A percentile compares a stretch with the other conserved stretches of the same genome.
Evolutionary conservation across 2,329 filamentous ascomycete genomes (phyloP).

Genomic region (Trichophyton benhamiae): DNA sequence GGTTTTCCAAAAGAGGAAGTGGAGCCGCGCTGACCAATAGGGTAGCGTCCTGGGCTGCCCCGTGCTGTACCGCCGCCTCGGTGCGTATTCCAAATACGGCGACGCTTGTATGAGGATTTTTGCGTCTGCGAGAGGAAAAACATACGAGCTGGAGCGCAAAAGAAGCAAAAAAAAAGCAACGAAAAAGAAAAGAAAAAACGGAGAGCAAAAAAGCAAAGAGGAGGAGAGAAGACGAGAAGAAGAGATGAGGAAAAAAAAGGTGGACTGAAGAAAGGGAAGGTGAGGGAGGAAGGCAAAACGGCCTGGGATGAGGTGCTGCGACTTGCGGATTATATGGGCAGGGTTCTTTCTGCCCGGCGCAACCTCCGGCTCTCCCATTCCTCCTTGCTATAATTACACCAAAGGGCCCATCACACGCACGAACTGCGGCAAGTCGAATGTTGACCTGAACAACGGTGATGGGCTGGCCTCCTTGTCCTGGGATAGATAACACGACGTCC

Average conservation of each 20-base stretch:
- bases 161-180: background rate
- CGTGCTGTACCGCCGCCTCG: constrained; percentile 2
- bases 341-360: background rate
- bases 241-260: background rate
- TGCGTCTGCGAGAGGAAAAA: background rate
- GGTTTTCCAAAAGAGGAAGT: background rate
- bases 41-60: background rate
- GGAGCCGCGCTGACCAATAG: background rate
- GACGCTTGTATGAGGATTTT: background rate
- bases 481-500: background rate
- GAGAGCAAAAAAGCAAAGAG: background rate
- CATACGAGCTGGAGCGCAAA: background rate
- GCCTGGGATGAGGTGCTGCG: background rate
- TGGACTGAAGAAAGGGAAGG: background rate
- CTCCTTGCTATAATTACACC: constrained; percentile 1
- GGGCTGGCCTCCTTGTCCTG: background rate
- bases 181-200: background rate
- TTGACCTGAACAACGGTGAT: background rate
- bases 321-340: background rate
- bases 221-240: background rate
- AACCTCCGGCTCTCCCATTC: background rate
- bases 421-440: background rate
- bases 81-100: constrained; percentile 4
- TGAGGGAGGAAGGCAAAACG: background rate
- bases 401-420: background rate